These are phyloP conservation scores for Trichoderma brevicompactum DNA, from an alignment of 2,329 filamentous ascomycete genomes.

Conservation along the genomic window DNA sequence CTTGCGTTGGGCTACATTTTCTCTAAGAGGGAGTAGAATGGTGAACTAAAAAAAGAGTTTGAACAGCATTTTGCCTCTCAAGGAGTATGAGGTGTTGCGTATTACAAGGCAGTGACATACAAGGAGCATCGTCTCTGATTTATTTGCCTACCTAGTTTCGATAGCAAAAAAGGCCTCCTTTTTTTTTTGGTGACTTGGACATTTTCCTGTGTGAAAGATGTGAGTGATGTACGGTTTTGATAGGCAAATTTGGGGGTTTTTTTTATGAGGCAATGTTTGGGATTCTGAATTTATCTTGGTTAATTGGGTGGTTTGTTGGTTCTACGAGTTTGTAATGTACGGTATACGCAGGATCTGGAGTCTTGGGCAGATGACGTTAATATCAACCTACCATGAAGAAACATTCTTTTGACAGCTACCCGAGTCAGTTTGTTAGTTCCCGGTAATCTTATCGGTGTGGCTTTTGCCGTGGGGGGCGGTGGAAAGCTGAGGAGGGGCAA, in stretches of 20 bases:
- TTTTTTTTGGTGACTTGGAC: constrained; percentile 22
- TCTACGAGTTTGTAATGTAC: neutral
- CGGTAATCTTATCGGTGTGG: neutral
- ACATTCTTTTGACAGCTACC: too few species aligned
- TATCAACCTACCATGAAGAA: too few species aligned
- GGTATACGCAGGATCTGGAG: too few species aligned
- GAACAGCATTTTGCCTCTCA: constrained; percentile 2
- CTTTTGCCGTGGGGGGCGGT: neutral
- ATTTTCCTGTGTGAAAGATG: neutral
- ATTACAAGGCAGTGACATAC: constrained; percentile 30
- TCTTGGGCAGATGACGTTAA: too few species aligned
- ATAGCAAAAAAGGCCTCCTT: constrained; percentile 33
- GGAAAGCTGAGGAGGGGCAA: neutral
- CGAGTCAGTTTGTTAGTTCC: neutral
- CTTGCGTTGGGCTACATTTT: constrained; percentile 5
- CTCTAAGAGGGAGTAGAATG: neutral
- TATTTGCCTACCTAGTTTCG: constrained; percentile 31
- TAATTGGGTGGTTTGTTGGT: too few species aligned
- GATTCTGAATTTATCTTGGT: neutral
- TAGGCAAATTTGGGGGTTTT: too few species aligned
- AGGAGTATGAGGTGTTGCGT: constrained; percentile 25
- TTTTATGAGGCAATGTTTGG: neutral
- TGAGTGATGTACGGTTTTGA: neutral
- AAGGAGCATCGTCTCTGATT: constrained; percentile 28
- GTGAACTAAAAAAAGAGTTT: neutral